phyloP scores from a whole-genome alignment of 1,284 basidiomycete species.

The Golubevia sp. region DNA sequence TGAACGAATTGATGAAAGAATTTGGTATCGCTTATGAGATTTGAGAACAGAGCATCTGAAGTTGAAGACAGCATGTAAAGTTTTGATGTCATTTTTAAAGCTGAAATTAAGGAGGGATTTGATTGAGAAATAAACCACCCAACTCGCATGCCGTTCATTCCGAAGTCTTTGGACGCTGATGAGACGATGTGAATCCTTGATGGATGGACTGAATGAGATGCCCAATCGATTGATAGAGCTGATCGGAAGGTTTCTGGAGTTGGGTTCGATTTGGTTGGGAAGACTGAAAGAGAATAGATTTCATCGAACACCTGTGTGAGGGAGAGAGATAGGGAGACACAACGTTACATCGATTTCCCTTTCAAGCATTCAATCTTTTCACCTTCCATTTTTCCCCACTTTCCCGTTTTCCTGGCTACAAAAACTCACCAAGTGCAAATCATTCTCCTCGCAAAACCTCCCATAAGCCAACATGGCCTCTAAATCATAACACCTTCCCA shows the following conservation, averaged over 20 bases:
- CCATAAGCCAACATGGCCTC: slow-evolving; percentile 13
- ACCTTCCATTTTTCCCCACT: too few relatives aligned
- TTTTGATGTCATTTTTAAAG: slow-evolving; percentile 17
- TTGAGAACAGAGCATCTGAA: slow-evolving; percentile 17
- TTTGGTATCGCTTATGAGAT: slow-evolving; percentile 6
- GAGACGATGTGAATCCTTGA: slow-evolving; percentile 2
- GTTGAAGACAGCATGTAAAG: slow-evolving; percentile 22
- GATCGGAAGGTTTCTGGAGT: slow-evolving; percentile 9
- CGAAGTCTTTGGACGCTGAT: slow-evolving; percentile 5
- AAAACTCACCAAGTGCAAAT: slow-evolving; percentile 10
- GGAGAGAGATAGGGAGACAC: too few relatives aligned
- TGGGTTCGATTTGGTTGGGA: slow-evolving; percentile 3
- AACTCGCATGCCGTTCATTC: slow-evolving; percentile 1
- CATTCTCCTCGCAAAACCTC: slow-evolving; percentile 9
- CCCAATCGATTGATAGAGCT: slow-evolving; percentile 19
- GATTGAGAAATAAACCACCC: slow-evolving; percentile 1
- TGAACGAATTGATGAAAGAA: slow-evolving; percentile 13
- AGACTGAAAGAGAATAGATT: slow-evolving; percentile 12
- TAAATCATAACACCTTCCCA: slow-evolving; percentile 15
- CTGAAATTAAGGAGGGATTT: slow-evolving; percentile 2
- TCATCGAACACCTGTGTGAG: slow-evolving; percentile 11
- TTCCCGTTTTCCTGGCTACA: too few relatives aligned
- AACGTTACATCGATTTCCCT: too few relatives aligned
- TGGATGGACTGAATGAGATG: slow-evolving; percentile 4
- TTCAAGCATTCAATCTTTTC: too few relatives aligned